Conservation (phyloP, 2,329 filamentous ascomycete species). For the Aspergillus fumigatiaffinis region DNA sequence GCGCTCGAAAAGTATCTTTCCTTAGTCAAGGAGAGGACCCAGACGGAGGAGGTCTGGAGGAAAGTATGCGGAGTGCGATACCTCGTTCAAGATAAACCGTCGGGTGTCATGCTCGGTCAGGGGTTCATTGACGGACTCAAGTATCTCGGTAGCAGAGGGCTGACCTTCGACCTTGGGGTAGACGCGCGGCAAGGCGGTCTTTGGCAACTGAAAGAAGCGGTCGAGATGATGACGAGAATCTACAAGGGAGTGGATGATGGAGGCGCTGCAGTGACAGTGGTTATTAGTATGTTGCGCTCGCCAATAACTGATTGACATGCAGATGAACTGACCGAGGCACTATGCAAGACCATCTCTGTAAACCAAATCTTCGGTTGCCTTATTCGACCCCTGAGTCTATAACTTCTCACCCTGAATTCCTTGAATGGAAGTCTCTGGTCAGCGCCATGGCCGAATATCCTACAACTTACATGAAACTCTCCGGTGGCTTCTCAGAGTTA, state of each 20-base stretch:
- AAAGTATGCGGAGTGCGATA: conserved; percentile 78
- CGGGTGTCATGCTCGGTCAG: conserved; percentile 60
- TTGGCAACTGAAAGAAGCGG: conserved; percentile 67
- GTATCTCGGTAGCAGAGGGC: conserved; percentile 60
- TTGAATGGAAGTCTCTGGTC: conserved; percentile 67
- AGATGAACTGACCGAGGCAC: conserved; percentile 3
- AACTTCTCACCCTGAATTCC: conserved; percentile 52
- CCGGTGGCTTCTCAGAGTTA: conserved; percentile 79
- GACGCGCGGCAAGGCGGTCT: conserved; percentile 74
- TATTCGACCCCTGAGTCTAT: conserved; percentile 45
- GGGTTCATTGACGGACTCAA: conserved; percentile 63
- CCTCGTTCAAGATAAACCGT: conserved; percentile 71
- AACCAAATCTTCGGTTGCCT: conserved; percentile 66
- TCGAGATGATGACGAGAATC: conserved; percentile 65
- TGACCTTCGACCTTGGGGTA: conserved; percentile 78
- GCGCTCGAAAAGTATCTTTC: conserved; percentile 64
- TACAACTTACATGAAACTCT: conserved; percentile 85
- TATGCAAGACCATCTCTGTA: conserved; percentile 75
- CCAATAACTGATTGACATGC: not conserved
- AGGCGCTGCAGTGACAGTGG: conserved; percentile 57
- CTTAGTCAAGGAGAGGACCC: conserved; percentile 50
- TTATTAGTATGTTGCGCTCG: conserved; percentile 54
- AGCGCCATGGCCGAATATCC: conserved; percentile 61
- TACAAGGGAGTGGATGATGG: conserved; percentile 52
- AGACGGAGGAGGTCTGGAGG: conserved; percentile 60